Percentiles rank a stretch among this genome's conserved stretches.
These are phyloP conservation scores for Rubroshorea leprosula DNA, from an alignment of 345 rosid genomes.

Conservation along the genomic window DNA sequence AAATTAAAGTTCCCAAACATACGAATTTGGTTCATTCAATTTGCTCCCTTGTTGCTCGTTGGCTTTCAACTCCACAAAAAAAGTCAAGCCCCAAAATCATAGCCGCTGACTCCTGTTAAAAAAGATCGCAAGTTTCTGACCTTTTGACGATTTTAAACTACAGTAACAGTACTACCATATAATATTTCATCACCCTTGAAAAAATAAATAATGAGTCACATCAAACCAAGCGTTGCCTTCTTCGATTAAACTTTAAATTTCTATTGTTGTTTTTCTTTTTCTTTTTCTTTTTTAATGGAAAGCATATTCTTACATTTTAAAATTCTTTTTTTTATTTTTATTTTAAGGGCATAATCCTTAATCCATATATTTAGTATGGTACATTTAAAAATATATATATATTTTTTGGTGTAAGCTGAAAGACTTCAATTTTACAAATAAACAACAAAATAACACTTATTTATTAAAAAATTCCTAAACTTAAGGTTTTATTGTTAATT, in stretches of 20 bases:
- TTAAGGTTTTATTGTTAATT: too few species aligned
- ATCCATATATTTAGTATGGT: too few species aligned
- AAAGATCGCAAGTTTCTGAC: conserved; percentile 29
- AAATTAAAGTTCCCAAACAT: neutral
- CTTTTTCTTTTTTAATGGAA: too few species aligned
- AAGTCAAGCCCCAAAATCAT: conserved; percentile 36
- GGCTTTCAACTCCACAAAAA: neutral
- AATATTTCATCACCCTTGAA: neutral
- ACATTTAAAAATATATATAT: neutral
- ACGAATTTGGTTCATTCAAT: conserved; percentile 25
- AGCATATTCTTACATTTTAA: too few species aligned
- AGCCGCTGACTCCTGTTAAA: conserved; percentile 27
- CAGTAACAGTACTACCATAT: neutral
- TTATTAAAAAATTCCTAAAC: too few species aligned
- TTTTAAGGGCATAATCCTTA: too few species aligned
- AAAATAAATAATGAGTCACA: conserved; percentile 9
- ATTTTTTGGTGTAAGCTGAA: neutral
- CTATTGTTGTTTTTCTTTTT: too few species aligned
- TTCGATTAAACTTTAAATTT: neutral
- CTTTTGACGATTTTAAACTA: conserved; percentile 13
- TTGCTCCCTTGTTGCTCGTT: conserved; percentile 20
- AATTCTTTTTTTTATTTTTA: too few species aligned
- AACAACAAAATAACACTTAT: too few species aligned
- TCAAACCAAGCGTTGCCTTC: neutral
- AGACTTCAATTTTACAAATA: conserved; percentile 3